A percentile compares a stretch with the other conserved stretches of the same genome.
These are phyloP conservation scores for Clathrospora elynae DNA, from an alignment of 2,329 filamentous ascomycete genomes.

Conservation along the genomic window DNA sequence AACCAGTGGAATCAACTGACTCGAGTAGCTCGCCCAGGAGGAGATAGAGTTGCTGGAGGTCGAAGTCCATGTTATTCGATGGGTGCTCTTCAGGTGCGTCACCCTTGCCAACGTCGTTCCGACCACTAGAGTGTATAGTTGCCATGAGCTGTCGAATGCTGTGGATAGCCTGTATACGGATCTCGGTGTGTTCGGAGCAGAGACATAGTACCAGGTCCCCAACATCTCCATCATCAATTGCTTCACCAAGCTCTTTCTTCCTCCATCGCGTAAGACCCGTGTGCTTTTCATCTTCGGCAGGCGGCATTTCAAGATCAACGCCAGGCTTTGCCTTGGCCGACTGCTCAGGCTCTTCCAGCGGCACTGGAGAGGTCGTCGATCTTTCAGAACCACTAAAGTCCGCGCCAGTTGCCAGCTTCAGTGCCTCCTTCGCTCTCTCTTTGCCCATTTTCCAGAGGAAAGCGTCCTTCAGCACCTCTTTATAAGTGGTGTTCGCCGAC, in stretches of 20 bases:
- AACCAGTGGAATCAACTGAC: slow-evolving; percentile 55
- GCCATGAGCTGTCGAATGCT: slow-evolving; percentile 68
- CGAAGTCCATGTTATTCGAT: slow-evolving; percentile 57
- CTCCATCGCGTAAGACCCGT: slow-evolving; percentile 66
- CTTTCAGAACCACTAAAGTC: slow-evolving; percentile 46
- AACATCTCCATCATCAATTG: slow-evolving; percentile 77
- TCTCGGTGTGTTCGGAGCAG: slow-evolving; percentile 73
- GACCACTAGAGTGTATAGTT: slow-evolving; percentile 52
- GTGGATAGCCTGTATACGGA: slow-evolving; percentile 76
- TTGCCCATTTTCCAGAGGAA: slow-evolving; percentile 48
- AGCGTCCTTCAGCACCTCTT: slow-evolving; percentile 41
- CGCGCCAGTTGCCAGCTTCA: slow-evolving; percentile 42
- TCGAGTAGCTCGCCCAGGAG: slow-evolving; percentile 80
- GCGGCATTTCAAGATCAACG: slow-evolving; percentile 45
- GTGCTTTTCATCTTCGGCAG: slow-evolving; percentile 52
- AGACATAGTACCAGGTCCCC: slow-evolving; percentile 74
- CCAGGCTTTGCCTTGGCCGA: slow-evolving; percentile 12
- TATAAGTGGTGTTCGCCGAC: slow-evolving; percentile 35
- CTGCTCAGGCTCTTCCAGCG: slow-evolving; percentile 21
- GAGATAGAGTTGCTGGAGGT: slow-evolving; percentile 78
- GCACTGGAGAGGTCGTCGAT: slow-evolving; percentile 36
- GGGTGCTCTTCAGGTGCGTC: slow-evolving; percentile 9
- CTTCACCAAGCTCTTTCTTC: slow-evolving; percentile 75
- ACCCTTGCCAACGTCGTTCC: not conserved
- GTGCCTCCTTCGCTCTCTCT: slow-evolving; percentile 42